A percentile compares a stretch with the other conserved stretches of the same genome.
Conservation (phyloP, 2,329 filamentous ascomycete species). For the Claviceps sp. region DNA sequence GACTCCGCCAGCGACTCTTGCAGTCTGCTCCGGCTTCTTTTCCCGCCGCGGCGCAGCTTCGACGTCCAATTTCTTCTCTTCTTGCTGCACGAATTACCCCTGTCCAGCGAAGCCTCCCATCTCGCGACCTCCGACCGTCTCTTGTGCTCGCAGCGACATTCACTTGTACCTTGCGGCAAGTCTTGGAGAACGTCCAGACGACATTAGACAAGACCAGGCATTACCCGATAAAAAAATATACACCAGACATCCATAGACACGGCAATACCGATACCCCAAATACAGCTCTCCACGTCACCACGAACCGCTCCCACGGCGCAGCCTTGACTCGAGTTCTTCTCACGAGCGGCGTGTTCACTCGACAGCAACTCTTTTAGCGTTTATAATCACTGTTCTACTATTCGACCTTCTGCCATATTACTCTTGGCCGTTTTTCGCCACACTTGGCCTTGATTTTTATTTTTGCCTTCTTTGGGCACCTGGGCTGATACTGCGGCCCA, state of each 20-base stretch:
- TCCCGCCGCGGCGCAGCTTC: constrained; percentile 22
- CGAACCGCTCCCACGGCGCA: background rate
- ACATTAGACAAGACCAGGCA: background rate
- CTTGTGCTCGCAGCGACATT: constrained; percentile 31
- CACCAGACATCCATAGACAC: background rate
- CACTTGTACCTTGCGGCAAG: constrained; percentile 35
- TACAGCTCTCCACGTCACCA: background rate
- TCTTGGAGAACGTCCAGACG: constrained; percentile 6
- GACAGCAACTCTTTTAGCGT: background rate
- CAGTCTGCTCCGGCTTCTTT: constrained; percentile 38
- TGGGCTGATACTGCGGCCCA: background rate
- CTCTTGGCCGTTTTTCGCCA: constrained; percentile 2
- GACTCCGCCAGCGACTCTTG: constrained; percentile 37
- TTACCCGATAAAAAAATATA: too few relatives aligned
- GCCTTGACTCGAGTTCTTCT: constrained; percentile 1
- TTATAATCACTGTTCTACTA: background rate
- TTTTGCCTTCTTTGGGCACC: too few relatives aligned
- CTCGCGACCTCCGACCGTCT: background rate
- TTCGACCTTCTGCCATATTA: background rate
- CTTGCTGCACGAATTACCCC: too few relatives aligned
- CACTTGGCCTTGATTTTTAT: background rate
- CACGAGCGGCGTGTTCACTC: background rate
- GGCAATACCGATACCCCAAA: background rate
- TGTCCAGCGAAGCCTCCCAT: background rate
- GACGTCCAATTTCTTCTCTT: constrained; percentile 5